Percentiles rank a stretch among this genome's conserved stretches.
Conservation (phyloP, 805 yeast genomes). For the Saccharomycopsis vini region DNA sequence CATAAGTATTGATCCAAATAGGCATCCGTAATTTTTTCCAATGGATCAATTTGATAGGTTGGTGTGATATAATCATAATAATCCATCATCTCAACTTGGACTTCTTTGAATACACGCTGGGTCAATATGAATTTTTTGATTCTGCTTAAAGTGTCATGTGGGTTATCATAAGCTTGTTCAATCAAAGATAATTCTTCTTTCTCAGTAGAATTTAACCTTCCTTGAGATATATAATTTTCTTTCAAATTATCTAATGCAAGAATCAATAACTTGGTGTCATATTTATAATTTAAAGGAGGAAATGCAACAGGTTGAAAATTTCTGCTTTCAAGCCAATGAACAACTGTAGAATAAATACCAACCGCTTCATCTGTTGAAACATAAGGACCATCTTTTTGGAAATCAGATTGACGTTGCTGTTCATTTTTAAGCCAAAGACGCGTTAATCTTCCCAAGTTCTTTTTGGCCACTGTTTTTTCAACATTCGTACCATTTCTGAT, state of each 20-base stretch:
- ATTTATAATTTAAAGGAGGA: slow-evolving; percentile 86
- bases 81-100: slow-evolving; percentile 82
- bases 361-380: slow-evolving; percentile 85
- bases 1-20: slow-evolving; percentile 91
- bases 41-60: slow-evolving; percentile 79
- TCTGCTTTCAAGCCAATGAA: slow-evolving; percentile 81
- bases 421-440: slow-evolving; percentile 89
- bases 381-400: slow-evolving; percentile 80
- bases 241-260: slow-evolving; percentile 84
- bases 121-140: slow-evolving; percentile 75
- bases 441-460: slow-evolving; percentile 85
- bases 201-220: slow-evolving; percentile 75
- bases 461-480: slow-evolving; percentile 89
- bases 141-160: slow-evolving; percentile 83
- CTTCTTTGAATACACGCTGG: slow-evolving; percentile 88
- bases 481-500: slow-evolving; percentile 84
- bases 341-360: slow-evolving; percentile 75
- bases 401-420: slow-evolving; percentile 76
- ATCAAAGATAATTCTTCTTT: slow-evolving; percentile 88
- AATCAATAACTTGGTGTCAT: slow-evolving; percentile 83
- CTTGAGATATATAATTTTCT: slow-evolving; percentile 66
- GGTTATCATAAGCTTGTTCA: slow-evolving; percentile 95
- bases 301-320: slow-evolving; percentile 83
- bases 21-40: slow-evolving; percentile 94
- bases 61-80: slow-evolving; percentile 78